Base-by-base conservation (phyloP, 2,329 filamentous ascomycete species). In the Fusarium torulosum region DNA sequence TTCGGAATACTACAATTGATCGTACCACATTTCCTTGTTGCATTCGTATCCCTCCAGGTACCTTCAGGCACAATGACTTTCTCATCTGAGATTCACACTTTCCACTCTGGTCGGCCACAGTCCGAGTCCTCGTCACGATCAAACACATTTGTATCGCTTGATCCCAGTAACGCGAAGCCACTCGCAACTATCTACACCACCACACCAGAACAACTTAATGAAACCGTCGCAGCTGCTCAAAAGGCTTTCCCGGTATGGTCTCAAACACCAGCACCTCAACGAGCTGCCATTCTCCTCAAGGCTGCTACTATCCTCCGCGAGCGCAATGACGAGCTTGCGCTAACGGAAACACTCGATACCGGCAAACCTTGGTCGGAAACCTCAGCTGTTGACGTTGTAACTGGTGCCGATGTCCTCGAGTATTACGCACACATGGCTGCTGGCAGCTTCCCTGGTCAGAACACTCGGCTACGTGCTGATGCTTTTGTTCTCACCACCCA, bases 331-430 rank as follows among this genome's bases (percentile, higher is more conserved):
- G 88, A 89, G 57, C 89, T 97, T 41, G 93, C 93, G 50, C 85
- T 85, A 57, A 83, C 93, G 56, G 93, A 97, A 81, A 96, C 93
- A 3, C 84, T 90, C 74, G 93, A 97, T 78, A 96, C 93, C 0
- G 93, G 94, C 75, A 96, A 96, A 78, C 88, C 93, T 9, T 95
- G 86, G 79, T 91, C 90, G 5, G 93, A 97, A 79, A 97, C 94
- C 4, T 92, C 90, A 53, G 89, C 90, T 0, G 92, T 97, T 27
- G 94, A 97, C 75, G 84, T 97, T 21, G 86, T 90, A 41, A 96
- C 93, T 0, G 93, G 93, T 46, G 91, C 91, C 23, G 93, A 96
- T 77, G 92, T 94, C 29, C 84, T 96, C 62, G 93, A 96, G 77
- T 96, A 94, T 82, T 96, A 92, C 78, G 93, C 92, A 60, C 91